These are phyloP conservation scores for Zea mays DNA, from an alignment of 176 grass and related monocot genomes.

Conservation along the genomic window DNA sequence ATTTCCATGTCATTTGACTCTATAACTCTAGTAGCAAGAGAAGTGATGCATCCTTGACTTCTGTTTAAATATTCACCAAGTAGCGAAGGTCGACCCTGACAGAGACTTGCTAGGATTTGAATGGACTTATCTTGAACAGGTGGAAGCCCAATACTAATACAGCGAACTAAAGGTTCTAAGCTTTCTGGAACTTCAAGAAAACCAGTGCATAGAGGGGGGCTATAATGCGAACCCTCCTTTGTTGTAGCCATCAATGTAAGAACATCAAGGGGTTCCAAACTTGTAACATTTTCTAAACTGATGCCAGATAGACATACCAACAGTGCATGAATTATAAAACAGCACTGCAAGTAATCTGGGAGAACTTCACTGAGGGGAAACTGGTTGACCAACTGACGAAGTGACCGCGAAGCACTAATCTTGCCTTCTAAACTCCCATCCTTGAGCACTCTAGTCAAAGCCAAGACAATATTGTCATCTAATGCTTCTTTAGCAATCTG, in stretches of 20 bases:
- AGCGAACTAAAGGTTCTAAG: constrained; percentile 70
- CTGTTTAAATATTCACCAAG: constrained; percentile 76
- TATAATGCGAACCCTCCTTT: constrained; percentile 57
- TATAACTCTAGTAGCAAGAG: constrained; percentile 75
- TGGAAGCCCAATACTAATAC: constrained; percentile 69
- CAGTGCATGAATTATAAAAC: constrained; percentile 73
- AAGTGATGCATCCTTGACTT: constrained; percentile 65
- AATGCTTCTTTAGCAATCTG: constrained; percentile 79
- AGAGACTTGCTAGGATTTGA: constrained; percentile 86
- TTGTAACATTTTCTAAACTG: constrained; percentile 54
- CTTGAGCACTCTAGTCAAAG: constrained; percentile 80
- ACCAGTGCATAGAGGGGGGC: constrained; percentile 54
- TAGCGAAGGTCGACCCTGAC: constrained; percentile 60
- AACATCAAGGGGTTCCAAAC: constrained; percentile 63
- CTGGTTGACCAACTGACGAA: constrained; percentile 77
- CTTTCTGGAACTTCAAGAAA: constrained; percentile 73
- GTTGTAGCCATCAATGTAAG: constrained; percentile 71
- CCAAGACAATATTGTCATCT: constrained; percentile 69
- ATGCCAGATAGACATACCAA: constrained; percentile 74
- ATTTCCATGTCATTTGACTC: constrained; percentile 65
- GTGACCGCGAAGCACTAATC: constrained; percentile 68
- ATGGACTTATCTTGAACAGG: constrained; percentile 76
- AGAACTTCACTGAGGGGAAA: constrained; percentile 75
- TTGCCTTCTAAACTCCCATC: constrained; percentile 92
- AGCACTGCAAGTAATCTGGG: constrained; percentile 64